Conservation (phyloP, 345 rosid genomes). For the Acer campestre region DNA sequence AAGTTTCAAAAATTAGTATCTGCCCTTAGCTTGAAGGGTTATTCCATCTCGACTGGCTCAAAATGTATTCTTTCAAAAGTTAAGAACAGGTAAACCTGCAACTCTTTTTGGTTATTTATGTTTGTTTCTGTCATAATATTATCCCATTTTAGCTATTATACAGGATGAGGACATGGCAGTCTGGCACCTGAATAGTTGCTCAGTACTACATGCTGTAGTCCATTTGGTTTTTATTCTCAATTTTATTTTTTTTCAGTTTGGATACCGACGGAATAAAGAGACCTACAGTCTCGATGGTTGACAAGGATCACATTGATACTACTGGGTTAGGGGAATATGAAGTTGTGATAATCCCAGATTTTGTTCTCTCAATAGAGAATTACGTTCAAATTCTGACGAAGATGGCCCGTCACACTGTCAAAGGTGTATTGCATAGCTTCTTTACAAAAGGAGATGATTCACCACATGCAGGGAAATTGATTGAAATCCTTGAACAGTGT, state of each 20-base stretch:
- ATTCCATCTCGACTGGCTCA: constrained; percentile 30
- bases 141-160: too few relatives aligned
- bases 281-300: constrained; percentile 39
- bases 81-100: constrained; percentile 37
- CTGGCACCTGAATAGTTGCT: too few relatives aligned
- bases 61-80: constrained; percentile 22
- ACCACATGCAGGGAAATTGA: constrained; percentile 35
- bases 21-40: constrained; percentile 45
- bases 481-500: constrained; percentile 53
- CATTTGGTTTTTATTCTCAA: too few relatives aligned
- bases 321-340: constrained; percentile 40
- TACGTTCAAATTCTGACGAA: constrained; percentile 46
- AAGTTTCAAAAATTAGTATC: constrained; percentile 36
- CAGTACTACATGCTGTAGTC: too few relatives aligned
- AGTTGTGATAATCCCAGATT: constrained; percentile 51
- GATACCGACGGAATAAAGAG: constrained; percentile 28
- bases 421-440: constrained; percentile 52
- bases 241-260: constrained; percentile 19
- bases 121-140: too few relatives aligned
- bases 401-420: constrained; percentile 57
- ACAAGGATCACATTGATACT: constrained; percentile 31
- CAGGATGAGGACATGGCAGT: too few relatives aligned
- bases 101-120: neutral
- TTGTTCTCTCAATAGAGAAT: constrained; percentile 32
- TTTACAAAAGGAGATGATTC: constrained; percentile 49